A percentile compares a stretch with the other conserved stretches of the same genome.
Conservation (phyloP, 1,284 basidiomycete species). For the Paramarasmius palmivorus region DNA sequence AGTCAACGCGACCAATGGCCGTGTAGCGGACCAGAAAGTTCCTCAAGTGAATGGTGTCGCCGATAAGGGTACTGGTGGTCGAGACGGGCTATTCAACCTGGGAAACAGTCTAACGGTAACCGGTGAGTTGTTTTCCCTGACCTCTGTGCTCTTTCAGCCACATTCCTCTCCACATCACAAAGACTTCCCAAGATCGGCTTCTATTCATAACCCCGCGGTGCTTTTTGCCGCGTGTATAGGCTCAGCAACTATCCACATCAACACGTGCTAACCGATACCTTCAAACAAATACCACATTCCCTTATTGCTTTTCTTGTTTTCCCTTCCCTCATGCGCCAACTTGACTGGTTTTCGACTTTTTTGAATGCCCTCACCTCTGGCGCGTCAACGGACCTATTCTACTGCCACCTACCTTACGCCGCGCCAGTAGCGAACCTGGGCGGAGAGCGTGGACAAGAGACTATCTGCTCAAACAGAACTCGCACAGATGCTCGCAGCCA, state of each 20-base stretch:
- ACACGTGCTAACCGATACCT: not conserved
- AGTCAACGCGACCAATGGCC: slow-evolving; percentile 16
- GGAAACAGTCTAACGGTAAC: slow-evolving; percentile 82
- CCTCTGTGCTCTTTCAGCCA: slow-evolving; percentile 7
- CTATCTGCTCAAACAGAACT: slow-evolving; percentile 97
- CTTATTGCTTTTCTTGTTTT: not conserved
- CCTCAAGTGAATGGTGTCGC: slow-evolving; percentile 29
- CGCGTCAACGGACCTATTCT: too few relatives aligned
- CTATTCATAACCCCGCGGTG: too few relatives aligned
- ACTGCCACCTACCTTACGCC: too few relatives aligned
- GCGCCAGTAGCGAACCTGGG: too few relatives aligned
- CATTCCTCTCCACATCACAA: slow-evolving; percentile 8
- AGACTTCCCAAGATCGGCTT: too few relatives aligned
- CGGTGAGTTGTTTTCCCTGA: slow-evolving; percentile 48
- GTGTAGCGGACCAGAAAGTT: slow-evolving; percentile 28
- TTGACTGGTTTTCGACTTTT: too few relatives aligned
- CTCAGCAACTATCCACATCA: too few relatives aligned
- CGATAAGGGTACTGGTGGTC: slow-evolving; percentile 36
- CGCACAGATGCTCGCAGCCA: too few relatives aligned
- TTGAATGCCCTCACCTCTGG: too few relatives aligned
- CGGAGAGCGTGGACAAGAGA: too few relatives aligned
- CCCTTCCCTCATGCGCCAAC: too few relatives aligned
- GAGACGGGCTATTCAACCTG: slow-evolving; percentile 75
- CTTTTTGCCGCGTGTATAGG: too few relatives aligned
- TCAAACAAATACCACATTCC: not conserved